phyloP scores from a whole-genome alignment of 139 green algal species.

The Coccomyxa sp. region DNA sequence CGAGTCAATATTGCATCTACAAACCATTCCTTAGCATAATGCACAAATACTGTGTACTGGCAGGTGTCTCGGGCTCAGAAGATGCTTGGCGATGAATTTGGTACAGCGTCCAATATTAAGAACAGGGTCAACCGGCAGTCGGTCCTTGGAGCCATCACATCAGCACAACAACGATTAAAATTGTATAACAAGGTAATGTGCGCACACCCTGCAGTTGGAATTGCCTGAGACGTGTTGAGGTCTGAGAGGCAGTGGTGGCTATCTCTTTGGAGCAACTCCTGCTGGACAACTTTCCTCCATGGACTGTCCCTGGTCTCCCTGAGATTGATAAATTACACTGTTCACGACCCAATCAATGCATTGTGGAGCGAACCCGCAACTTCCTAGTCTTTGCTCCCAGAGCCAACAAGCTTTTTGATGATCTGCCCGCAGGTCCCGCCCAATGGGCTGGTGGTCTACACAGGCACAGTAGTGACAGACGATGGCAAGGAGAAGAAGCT shows the following conservation, averaged over 20 bases:
- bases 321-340: too few relatives aligned
- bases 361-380: too few relatives aligned
- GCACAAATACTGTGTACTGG: neutral
- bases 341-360: too few relatives aligned
- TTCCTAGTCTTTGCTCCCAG: too few relatives aligned
- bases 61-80: conserved; percentile 85
- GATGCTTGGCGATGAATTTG: conserved; percentile 98
- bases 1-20: neutral
- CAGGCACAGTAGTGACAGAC: conserved; percentile 95
- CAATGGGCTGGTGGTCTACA: conserved; percentile 98
- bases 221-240: too few relatives aligned
- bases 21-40: neutral
- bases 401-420: too few relatives aligned
- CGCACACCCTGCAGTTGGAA: neutral
- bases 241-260: too few relatives aligned
- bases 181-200: conserved; percentile 84
- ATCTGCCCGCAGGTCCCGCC: conserved; percentile 67
- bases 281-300: too few relatives aligned
- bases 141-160: conserved; percentile 97
- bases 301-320: too few relatives aligned
- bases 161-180: conserved; percentile 93
- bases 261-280: too few relatives aligned
- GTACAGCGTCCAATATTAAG: conserved; percentile 99
- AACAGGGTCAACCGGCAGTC: conserved; percentile 96
- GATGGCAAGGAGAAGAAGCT: conserved; percentile 99